Evolutionary conservation across 768 basidiomycete genomes (phyloP), one percentile per base, ranked within the genome.

Genomic region (Pulveroboletus frians): DNA sequence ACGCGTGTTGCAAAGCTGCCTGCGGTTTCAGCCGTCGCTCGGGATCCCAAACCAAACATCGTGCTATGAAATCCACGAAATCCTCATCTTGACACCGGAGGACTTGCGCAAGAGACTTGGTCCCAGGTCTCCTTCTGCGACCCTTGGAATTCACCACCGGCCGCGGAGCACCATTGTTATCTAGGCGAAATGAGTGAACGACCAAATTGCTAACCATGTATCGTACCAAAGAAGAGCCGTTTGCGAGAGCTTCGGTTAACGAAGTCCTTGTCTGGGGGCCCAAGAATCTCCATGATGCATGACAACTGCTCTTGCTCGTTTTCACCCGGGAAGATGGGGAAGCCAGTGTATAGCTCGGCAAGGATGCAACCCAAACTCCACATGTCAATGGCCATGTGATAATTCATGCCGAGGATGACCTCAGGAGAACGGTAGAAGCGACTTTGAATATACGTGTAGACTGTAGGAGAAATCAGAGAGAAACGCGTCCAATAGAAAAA

Each of bases 401-500:
- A 99, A 67, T 93, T 96, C 88, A 95, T 91, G 46, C 96, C 96
- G 34, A 99, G 80, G 48, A 99, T 99, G 58, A 99, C 95, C 71
- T 99, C 96, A 3, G 96, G 96, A 17, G 93, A 96, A n/a, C 96
- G 92, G 72, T 99, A 99, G 75, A 99, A 99, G 36, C 96, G 90
- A 71, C 92, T 95, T 69, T 98, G 96, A 56, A 99, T 98, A 64
- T 99, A 99, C 1, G 96, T 99, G 68, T 98, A 99, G 54, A 99
- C 96, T 99, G 54, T 4, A 21, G 37, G 39, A 51, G 37, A 40
- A 31, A 44, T 59, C 29, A 62, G 39, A 54, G 34, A 39, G 15
- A 36, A 27, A 34, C 30, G 4, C 2, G 37, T 37, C 29, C 29
- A 9, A 34, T 34, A 17, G n/a, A 21, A 13, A 38, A 36, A n/a